phyloP scores from a whole-genome alignment of 306 rosid species.

The Castanopsis chinensis region DNA sequence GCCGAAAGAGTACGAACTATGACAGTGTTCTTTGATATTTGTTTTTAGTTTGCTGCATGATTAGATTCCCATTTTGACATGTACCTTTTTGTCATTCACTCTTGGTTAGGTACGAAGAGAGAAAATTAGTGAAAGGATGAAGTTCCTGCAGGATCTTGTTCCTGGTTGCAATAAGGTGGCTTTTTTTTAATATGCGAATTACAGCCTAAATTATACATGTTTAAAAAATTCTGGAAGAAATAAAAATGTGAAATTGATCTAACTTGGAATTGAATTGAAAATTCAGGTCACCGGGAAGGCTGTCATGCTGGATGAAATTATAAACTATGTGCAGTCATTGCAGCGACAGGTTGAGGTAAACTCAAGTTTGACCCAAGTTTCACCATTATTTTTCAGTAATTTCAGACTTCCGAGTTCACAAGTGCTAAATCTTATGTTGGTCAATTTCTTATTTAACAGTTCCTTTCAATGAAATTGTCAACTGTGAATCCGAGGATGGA shows the following conservation, averaged over 20 bases:
- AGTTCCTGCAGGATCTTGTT: slow-evolving; percentile 89
- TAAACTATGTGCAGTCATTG: slow-evolving; percentile 83
- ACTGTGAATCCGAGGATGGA: slow-evolving; percentile 61
- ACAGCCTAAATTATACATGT: neutral
- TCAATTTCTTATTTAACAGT: slow-evolving; percentile 32
- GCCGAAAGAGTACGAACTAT: slow-evolving; percentile 75
- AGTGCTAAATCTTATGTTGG: slow-evolving; percentile 1
- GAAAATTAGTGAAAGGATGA: slow-evolving; percentile 94
- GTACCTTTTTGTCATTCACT: neutral
- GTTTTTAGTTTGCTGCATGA: neutral
- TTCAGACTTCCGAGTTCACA: neutral
- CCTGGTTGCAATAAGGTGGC: slow-evolving; percentile 93
- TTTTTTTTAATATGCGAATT: slow-evolving; percentile 3
- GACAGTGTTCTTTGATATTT: neutral
- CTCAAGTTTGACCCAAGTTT: neutral
- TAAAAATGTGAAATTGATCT: neutral
- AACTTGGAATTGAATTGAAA: neutral
- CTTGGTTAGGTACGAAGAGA: slow-evolving; percentile 77
- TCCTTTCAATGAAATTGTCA: slow-evolving; percentile 63
- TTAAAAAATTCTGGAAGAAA: neutral
- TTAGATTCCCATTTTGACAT: slow-evolving; percentile 8
- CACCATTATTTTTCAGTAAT: neutral
- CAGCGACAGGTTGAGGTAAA: slow-evolving; percentile 67
- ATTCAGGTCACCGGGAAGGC: slow-evolving; percentile 93
- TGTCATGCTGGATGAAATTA: slow-evolving; percentile 91